phyloP scores from a whole-genome alignment of 2,329 filamentous ascomycete genomes.

The Exophiala aquamarina region DNA sequence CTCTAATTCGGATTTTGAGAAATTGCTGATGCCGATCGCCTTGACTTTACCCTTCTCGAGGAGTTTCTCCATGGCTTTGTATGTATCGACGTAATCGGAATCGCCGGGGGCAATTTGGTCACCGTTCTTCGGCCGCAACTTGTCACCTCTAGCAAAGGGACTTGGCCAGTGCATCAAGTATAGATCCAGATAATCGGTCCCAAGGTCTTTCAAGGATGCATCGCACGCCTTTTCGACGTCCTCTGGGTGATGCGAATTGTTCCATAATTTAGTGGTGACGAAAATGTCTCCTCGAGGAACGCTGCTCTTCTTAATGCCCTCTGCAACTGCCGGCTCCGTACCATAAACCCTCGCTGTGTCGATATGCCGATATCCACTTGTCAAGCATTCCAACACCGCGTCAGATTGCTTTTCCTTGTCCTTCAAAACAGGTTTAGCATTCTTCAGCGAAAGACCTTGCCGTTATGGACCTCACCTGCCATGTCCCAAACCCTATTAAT shows the following conservation, averaged over 20 bases:
- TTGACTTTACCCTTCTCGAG: conserved; percentile 44
- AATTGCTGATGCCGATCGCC: conserved; percentile 57
- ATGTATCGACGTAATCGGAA: conserved; percentile 53
- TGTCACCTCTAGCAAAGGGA: conserved; percentile 51
- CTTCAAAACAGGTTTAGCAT: conserved; percentile 27
- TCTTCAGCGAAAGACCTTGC: too few relatives aligned
- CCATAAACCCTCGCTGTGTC: conserved; percentile 53
- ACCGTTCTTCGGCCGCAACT: conserved; percentile 47
- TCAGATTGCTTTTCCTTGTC: conserved; percentile 51
- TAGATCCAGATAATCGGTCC: conserved; percentile 67
- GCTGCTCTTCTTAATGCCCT: conserved; percentile 62
- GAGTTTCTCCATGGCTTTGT: conserved; percentile 50
- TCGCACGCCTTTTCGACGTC: conserved; percentile 63
- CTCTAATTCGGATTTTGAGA: conserved; percentile 50
- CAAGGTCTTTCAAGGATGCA: conserved; percentile 62
- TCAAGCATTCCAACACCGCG: conserved; percentile 46
- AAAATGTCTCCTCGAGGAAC: conserved; percentile 66
- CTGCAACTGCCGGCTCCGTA: conserved; percentile 66
- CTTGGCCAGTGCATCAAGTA: conserved; percentile 69
- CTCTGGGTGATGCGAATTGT: conserved; percentile 61
- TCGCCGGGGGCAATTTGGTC: conserved; percentile 44
- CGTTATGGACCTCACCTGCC: conserved; percentile 35
- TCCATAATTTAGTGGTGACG: conserved; percentile 68
- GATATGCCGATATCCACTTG: conserved; percentile 38
- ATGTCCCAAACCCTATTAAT: conserved; percentile 54